A percentile compares a stretch with the other conserved stretches of the same genome.
These are phyloP conservation scores for Penicillium flavigenum DNA, from an alignment of 495 filamentous ascomycete species.

Conservation along the genomic window DNA sequence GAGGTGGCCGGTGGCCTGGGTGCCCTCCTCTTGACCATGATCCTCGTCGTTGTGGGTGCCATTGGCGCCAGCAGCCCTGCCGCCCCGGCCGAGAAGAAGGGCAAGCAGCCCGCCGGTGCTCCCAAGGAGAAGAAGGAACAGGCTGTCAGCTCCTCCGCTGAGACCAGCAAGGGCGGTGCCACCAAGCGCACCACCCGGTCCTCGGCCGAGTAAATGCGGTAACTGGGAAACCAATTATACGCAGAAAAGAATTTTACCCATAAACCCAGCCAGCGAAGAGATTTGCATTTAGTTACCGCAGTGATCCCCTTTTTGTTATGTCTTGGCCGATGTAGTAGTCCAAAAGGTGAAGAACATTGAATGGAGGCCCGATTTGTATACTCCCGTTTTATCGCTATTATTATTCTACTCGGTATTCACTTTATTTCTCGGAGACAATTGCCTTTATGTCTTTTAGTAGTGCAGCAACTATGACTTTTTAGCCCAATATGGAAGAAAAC, in stretches of 20 bases:
- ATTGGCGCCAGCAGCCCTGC: conserved; percentile 54
- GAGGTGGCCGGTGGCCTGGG: conserved; percentile 81
- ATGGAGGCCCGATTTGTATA: conserved; percentile 13
- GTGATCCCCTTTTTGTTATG: conserved; percentile 11
- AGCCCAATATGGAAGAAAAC: not conserved
- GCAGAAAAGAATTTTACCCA: conserved; percentile 6
- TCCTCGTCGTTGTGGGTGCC: conserved; percentile 64
- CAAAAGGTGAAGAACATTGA: not conserved
- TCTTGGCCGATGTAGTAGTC: conserved; percentile 9
- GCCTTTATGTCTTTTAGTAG: not conserved
- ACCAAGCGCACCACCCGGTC: conserved; percentile 65
- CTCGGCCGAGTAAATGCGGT: conserved; percentile 46
- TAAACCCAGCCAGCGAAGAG: conserved; percentile 9
- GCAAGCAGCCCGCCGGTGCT: conserved; percentile 68
- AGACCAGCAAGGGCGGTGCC: conserved; percentile 63
- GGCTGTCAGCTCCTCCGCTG: conserved; percentile 63
- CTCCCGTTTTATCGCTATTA: conserved; percentile 2
- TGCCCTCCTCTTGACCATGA: conserved; percentile 64
- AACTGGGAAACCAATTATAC: conserved; percentile 8
- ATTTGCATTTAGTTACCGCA: conserved; percentile 12
- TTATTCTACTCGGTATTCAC: conserved; percentile 7
- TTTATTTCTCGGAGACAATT: conserved; percentile 4
- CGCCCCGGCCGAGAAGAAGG: conserved; percentile 60
- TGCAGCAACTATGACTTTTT: not conserved
- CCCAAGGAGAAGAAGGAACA: conserved; percentile 79